Evolutionary conservation across 2,329 filamentous ascomycete species (phyloP).

Genomic region (Fusarium circinatum): DNA sequence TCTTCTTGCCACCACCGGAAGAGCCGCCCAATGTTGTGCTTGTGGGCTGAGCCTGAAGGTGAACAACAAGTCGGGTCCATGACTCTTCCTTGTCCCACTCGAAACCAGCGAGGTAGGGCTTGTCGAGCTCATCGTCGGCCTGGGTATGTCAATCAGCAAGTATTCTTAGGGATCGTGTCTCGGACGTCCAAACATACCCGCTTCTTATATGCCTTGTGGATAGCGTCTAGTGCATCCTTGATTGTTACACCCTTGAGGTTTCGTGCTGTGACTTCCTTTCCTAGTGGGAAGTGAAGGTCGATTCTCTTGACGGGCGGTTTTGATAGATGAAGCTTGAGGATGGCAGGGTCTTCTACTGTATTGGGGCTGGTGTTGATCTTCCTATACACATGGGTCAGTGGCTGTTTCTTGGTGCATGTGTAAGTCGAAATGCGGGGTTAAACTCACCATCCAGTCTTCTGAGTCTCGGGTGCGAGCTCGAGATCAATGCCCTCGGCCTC

Average conservation of each 20-base stretch:
- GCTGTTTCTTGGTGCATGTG: neutral
- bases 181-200: constrained; percentile 68
- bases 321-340: constrained; percentile 83
- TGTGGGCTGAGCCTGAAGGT: constrained; percentile 77
- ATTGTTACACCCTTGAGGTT: constrained; percentile 96
- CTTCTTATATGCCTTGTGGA: constrained; percentile 97
- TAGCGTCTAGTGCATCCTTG: constrained; percentile 95
- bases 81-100: constrained; percentile 96
- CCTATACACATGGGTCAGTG: constrained; percentile 62
- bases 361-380: constrained; percentile 90
- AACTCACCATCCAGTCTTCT: constrained; percentile 87
- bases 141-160: constrained; percentile 50
- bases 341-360: constrained; percentile 82
- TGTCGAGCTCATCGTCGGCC: constrained; percentile 91
- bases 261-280: constrained; percentile 86
- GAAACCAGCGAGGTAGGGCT: constrained; percentile 90
- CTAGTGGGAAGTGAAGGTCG: constrained; percentile 89
- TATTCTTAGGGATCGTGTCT: neutral
- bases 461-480: constrained; percentile 81
- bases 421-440: constrained; percentile 3
- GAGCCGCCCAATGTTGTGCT: constrained; percentile 51
- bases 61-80: constrained; percentile 88
- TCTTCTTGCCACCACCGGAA: constrained; percentile 73
- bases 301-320: constrained; percentile 91
- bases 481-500: constrained; percentile 79